A percentile compares a stretch with the other conserved stretches of the same genome.
phyloP scores from a whole-genome alignment of 352 stramenopile species.

The Globisporangium spiculum region DNA sequence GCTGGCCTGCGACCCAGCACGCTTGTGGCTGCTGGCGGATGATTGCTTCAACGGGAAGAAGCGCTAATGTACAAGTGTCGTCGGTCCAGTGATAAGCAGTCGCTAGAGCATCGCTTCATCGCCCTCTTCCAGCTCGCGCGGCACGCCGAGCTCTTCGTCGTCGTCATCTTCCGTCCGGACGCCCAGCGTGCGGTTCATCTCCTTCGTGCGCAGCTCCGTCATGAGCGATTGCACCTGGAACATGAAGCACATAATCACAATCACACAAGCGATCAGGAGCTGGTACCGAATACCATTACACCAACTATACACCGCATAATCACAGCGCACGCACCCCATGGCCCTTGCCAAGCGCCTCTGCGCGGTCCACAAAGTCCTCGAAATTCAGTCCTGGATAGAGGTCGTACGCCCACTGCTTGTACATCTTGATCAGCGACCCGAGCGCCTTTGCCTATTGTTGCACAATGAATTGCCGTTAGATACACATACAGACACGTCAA shows the following conservation, averaged over 20 bases:
- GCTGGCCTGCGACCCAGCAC: background rate
- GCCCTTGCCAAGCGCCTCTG: constrained; percentile 54
- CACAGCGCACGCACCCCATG: constrained; percentile 24
- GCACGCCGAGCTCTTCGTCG: constrained; percentile 3
- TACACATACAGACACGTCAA: background rate
- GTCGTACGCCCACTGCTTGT: constrained; percentile 86
- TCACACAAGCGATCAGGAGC: background rate
- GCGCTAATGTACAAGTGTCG: constrained; percentile 12
- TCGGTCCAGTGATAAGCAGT: no score
- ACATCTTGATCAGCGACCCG: constrained; percentile 67
- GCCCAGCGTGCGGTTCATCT: constrained; percentile 35
- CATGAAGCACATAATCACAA: background rate
- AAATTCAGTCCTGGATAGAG: constrained; percentile 80
- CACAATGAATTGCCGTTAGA: background rate
- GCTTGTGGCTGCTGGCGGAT: background rate
- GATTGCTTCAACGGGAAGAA: background rate
- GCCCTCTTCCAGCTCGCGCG: constrained; percentile 16
- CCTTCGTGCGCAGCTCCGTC: constrained; percentile 53
- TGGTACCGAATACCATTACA: background rate
- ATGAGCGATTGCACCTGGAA: constrained; percentile 56
- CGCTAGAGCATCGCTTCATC: constrained; percentile 43
- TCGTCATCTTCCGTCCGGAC: constrained; percentile 18
- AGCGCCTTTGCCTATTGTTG: constrained; percentile 47
- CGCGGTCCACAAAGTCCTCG: constrained; percentile 73
- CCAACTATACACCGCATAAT: background rate